phyloP scores from a whole-genome alignment of 192 early-diverging fungal species.

The Dissophora globulifera region DNA sequence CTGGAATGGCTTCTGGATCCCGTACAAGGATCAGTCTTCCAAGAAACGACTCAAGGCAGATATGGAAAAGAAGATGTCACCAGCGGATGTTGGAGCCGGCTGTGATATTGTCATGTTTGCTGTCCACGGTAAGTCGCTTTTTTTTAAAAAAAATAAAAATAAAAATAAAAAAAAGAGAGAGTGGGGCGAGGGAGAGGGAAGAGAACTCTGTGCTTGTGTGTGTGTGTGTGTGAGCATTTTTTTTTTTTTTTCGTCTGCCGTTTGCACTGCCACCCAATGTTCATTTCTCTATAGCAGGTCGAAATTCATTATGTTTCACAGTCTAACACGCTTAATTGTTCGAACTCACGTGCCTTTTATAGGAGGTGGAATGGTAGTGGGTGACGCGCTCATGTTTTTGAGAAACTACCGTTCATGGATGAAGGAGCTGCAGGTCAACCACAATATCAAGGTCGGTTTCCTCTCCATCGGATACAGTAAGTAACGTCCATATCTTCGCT shows the following conservation, averaged over 20 bases:
- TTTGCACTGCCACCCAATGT: no score
- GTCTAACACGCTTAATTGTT: no score
- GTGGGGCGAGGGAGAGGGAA: no score
- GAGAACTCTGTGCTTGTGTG: no score
- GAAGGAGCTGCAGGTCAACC: constrained; percentile 37
- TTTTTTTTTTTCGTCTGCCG: constrained; percentile 3
- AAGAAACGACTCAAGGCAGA: constrained; percentile 10
- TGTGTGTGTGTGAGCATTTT: no score
- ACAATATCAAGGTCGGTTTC: constrained; percentile 37
- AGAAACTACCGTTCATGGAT: constrained; percentile 43
- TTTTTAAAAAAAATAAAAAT: no score
- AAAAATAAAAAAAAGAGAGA: no score
- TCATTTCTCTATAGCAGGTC: no score
- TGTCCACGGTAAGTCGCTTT: constrained; percentile 32
- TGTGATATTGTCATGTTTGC: constrained; percentile 51
- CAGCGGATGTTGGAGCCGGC: constrained; percentile 26
- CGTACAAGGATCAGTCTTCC: constrained; percentile 32
- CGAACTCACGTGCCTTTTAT: background rate
- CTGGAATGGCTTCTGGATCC: constrained; percentile 50
- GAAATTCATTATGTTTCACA: no score
- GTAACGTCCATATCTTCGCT: background rate
- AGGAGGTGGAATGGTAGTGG: constrained; percentile 48
- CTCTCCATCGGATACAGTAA: constrained; percentile 43
- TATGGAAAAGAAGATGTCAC: constrained; percentile 1
- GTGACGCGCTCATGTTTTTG: constrained; percentile 44